phyloP scores from a whole-genome alignment of 179 eudicot genomes.

The Beta corolliflora region DNA sequence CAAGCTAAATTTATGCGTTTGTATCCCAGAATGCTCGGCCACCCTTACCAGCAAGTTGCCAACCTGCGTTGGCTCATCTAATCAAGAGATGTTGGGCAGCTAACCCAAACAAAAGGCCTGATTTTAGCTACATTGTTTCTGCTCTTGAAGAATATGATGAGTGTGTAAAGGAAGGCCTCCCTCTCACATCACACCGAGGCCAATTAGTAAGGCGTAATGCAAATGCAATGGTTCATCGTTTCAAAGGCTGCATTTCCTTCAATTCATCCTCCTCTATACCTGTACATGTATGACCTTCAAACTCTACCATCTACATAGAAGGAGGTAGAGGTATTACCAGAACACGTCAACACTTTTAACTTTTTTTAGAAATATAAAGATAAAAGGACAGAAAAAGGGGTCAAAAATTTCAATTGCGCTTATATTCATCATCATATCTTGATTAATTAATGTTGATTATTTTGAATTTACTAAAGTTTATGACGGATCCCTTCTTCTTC shows the following conservation, averaged over 20 bases:
- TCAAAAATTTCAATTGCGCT: no score
- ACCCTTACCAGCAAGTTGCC: slow-evolving; percentile 87
- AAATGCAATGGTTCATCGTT: slow-evolving; percentile 55
- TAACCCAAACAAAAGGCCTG: slow-evolving; percentile 93
- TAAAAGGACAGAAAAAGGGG: no score
- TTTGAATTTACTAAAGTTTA: not conserved
- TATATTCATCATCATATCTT: not conserved
- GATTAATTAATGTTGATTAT: not conserved
- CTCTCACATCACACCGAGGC: slow-evolving; percentile 56
- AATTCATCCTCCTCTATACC: slow-evolving; percentile 55
- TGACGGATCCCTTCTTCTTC: not conserved
- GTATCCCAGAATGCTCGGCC: slow-evolving; percentile 77
- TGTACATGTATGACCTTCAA: slow-evolving; percentile 49
- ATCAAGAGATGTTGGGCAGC: slow-evolving; percentile 88
- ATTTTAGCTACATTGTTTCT: slow-evolving; percentile 73
- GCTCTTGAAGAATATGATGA: slow-evolving; percentile 76
- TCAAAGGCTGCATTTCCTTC: slow-evolving; percentile 64
- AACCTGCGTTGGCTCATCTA: slow-evolving; percentile 85
- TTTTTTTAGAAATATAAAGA: not conserved
- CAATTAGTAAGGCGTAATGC: slow-evolving; percentile 55
- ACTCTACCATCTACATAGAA: no score
- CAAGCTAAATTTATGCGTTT: not conserved
- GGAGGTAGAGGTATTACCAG: no score
- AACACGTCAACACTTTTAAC: no score
- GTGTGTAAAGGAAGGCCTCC: slow-evolving; percentile 90